Evolutionary conservation across 176 grass and related monocot genomes (phyloP).

Genomic region (Avena sativa): DNA sequence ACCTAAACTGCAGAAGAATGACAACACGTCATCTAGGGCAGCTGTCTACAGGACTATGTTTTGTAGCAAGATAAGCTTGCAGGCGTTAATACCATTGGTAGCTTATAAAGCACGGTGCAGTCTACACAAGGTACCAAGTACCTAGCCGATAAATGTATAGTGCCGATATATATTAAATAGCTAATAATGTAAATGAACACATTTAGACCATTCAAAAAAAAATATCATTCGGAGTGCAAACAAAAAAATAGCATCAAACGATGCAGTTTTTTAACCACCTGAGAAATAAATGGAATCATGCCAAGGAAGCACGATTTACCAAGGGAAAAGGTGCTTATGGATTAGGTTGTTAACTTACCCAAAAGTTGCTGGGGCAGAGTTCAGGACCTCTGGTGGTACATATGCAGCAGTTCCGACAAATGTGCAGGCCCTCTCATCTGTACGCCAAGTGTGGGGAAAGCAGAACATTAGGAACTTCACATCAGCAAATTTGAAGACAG

Average conservation of each 20-base stretch:
- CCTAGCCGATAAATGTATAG: not conserved
- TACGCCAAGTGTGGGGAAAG: slow-evolving; percentile 29
- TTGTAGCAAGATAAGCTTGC: not conserved
- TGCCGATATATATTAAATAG: not conserved
- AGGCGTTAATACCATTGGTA: not conserved
- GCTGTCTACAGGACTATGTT: not conserved
- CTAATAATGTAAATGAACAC: slow-evolving; percentile 16
- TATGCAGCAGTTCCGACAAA: slow-evolving; percentile 98
- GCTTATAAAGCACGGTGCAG: not conserved
- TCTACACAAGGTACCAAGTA: slow-evolving; percentile 11
- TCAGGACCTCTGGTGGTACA: slow-evolving; percentile 95
- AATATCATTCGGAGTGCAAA: slow-evolving; percentile 1
- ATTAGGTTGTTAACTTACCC: slow-evolving; percentile 59
- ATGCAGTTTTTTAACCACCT: slow-evolving; percentile 14
- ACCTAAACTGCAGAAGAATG: not conserved
- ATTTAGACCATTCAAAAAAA: too few relatives aligned
- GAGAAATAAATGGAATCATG: slow-evolving; percentile 6
- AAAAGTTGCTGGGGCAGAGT: slow-evolving; percentile 92
- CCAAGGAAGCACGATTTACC: slow-evolving; percentile 17
- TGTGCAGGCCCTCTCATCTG: slow-evolving; percentile 94
- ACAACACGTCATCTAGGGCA: not conserved
- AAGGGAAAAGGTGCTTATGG: not conserved
- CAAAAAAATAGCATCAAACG: slow-evolving; percentile 23
- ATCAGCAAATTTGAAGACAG: slow-evolving; percentile 20
- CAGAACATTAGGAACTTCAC: not conserved